Percentiles rank a stretch among this genome's conserved stretches.
Conservation (phyloP, 345 rosid species). For the Sisymbrium irio region DNA sequence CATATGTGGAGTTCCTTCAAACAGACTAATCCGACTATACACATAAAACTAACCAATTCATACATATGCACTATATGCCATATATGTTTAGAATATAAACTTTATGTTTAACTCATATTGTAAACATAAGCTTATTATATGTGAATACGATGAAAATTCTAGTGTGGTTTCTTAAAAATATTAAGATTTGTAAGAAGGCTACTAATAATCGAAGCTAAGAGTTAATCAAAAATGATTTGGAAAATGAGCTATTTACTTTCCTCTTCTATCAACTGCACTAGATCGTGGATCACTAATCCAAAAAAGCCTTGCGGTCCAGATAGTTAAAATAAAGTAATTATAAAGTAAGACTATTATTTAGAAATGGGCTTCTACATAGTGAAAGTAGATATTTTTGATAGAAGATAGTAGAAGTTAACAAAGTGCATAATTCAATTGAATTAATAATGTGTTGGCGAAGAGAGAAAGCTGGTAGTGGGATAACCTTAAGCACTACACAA, state of each 20-base stretch:
- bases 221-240: not conserved
- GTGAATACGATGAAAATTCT: not conserved
- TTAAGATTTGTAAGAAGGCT: not conserved
- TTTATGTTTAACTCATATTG: not conserved
- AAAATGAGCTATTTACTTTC: not conserved
- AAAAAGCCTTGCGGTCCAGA: not conserved
- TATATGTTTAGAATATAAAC: no score
- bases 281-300: not conserved
- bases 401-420: not conserved
- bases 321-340: not conserved
- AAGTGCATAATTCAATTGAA: not conserved
- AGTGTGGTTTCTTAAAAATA: not conserved
- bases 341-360: not conserved
- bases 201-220: not conserved
- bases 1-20: not conserved
- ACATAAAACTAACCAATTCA: no score
- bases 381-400: constrained; percentile 16
- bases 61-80: not conserved
- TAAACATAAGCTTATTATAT: not conserved
- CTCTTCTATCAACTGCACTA: not conserved
- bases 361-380: not conserved
- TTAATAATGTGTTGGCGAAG: not conserved
- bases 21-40: not conserved
- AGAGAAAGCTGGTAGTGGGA: not conserved
- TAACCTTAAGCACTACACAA: not conserved